phyloP scores from a whole-genome alignment of 371 early-diverging fungal genomes.

The Mycotypha africana region DNA sequence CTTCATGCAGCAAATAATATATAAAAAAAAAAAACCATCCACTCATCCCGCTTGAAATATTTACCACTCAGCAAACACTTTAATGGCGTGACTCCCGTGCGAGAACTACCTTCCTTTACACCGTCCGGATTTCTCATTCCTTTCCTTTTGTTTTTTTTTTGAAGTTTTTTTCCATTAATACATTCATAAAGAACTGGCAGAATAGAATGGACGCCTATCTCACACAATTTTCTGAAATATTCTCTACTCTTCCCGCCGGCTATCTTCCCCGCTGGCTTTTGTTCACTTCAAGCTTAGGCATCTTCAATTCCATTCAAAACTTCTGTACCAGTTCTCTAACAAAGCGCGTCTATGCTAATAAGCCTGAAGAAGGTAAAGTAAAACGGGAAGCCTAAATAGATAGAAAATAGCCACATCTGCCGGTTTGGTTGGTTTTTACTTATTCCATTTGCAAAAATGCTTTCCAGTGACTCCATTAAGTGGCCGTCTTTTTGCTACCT shows the following conservation, averaged over 20 bases:
- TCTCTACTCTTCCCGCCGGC: conserved; percentile 52
- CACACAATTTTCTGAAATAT: conserved; percentile 22
- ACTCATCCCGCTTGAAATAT: no score
- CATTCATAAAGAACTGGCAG: no score
- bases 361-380: conserved; percentile 49
- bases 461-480: conserved; percentile 64
- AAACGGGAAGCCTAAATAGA: neutral
- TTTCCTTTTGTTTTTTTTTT: no score
- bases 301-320: conserved; percentile 75
- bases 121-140: no score
- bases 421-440: neutral
- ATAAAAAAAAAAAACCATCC: no score
- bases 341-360: conserved; percentile 62
- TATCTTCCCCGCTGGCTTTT: conserved; percentile 64
- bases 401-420: neutral
- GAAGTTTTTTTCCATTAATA: no score
- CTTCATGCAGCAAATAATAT: no score
- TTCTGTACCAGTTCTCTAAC: conserved; percentile 61
- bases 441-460: no score
- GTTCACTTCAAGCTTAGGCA: conserved; percentile 62
- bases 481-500: conserved; percentile 72
- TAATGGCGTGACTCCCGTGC: no score
- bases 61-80: no score
- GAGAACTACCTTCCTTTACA: no score
- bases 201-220: conserved; percentile 16